A percentile compares a stretch with the other conserved stretches of the same genome.
Evolutionary conservation across 768 basidiomycete genomes (phyloP).

Genomic region (Trametes villosa): DNA sequence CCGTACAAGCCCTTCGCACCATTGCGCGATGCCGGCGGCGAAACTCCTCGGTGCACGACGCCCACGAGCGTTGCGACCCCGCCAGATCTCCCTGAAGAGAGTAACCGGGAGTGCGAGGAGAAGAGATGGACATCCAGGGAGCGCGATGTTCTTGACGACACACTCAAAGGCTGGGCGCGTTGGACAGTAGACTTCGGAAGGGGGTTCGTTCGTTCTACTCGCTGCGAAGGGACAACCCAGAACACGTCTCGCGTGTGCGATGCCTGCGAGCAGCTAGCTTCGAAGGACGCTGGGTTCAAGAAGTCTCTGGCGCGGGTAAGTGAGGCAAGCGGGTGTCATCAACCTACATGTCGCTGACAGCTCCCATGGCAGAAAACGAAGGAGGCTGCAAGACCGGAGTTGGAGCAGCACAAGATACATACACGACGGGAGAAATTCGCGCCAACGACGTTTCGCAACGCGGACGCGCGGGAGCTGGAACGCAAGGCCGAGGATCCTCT

Average conservation of each 20-base stretch:
- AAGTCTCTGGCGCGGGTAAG: background rate
- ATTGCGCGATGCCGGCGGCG: too few relatives aligned
- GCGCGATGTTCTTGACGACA: background rate
- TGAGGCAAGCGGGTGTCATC: too few relatives aligned
- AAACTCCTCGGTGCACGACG: too few relatives aligned
- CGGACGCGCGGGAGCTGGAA: conserved; percentile 17
- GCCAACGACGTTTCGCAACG: background rate
- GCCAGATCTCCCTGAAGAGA: background rate
- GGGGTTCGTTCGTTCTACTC: background rate
- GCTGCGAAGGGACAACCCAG: background rate
- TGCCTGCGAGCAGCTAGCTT: background rate
- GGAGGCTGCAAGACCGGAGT: background rate
- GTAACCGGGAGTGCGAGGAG: background rate
- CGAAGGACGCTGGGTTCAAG: background rate
- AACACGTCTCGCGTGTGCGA: background rate
- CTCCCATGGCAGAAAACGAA: background rate
- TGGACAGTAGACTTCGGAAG: background rate
- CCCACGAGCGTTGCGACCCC: too few relatives aligned
- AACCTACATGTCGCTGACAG: too few relatives aligned
- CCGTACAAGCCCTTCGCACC: background rate
- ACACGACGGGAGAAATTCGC: conserved; percentile 6
- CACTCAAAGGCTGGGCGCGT: background rate
- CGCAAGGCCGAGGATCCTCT: conserved; percentile 21
- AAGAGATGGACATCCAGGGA: background rate
- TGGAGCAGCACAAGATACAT: conserved; percentile 2